Conservation (phyloP, 257 asterid genomes). For the Gynochthodes officinalis region DNA sequence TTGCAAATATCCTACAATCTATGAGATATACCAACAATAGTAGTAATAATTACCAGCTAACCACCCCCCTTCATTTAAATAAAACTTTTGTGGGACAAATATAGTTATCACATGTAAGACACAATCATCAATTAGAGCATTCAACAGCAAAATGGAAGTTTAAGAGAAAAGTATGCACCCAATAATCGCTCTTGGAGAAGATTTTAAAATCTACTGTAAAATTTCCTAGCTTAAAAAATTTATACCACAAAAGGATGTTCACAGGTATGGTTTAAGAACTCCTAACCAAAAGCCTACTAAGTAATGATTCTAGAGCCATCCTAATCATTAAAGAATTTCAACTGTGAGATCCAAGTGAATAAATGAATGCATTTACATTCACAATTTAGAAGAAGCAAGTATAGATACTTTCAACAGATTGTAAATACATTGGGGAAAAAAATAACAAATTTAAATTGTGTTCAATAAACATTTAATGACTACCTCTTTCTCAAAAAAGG, state of each 20-base stretch:
- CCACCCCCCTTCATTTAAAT: not conserved
- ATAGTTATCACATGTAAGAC: not conserved
- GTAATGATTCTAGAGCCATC: not conserved
- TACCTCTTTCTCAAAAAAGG: conserved; percentile 80
- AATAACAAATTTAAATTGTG: not conserved
- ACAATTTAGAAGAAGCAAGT: not conserved
- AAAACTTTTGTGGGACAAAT: not conserved
- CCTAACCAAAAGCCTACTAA: conserved; percentile 2
- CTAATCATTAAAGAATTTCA: not conserved
- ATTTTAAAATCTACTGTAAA: not conserved
- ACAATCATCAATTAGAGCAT: not conserved
- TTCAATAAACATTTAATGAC: not conserved
- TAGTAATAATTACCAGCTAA: not conserved
- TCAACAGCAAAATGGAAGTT: not conserved
- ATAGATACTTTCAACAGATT: not conserved
- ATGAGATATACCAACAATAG: not conserved
- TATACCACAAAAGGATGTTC: not conserved
- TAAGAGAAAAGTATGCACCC: not conserved
- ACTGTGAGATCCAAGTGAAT: not conserved
- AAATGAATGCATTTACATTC: not conserved
- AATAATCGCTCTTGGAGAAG: not conserved
- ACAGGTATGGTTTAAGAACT: not conserved
- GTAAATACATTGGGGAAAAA: not conserved
- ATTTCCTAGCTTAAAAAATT: not conserved
- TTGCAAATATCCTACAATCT: not conserved